Conservation (phyloP, 352 stramenopile genomes). For the Peronospora belbahrii region DNA sequence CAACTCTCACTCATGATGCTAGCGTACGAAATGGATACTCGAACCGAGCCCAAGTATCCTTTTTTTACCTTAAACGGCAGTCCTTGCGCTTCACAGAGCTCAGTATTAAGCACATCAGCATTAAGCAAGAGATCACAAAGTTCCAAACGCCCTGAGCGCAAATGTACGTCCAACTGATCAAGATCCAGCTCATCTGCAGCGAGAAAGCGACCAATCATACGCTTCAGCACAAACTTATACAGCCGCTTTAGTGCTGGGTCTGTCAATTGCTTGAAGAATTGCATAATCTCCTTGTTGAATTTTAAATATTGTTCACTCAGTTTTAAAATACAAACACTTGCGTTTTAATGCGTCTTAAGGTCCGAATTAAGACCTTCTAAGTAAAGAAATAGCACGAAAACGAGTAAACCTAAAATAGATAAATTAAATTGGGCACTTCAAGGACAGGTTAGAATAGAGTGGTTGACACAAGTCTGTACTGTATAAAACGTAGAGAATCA, state of each 20-base stretch:
- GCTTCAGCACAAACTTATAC: conserved; percentile 89
- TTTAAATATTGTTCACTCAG: conserved; percentile 5
- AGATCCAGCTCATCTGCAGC: conserved; percentile 75
- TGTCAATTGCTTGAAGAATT: conserved; percentile 86
- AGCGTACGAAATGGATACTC: conserved; percentile 77
- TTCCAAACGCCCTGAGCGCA: conserved; percentile 67
- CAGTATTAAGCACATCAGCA: conserved; percentile 68
- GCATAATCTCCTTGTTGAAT: conserved; percentile 35
- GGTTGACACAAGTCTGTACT: conserved; percentile 1
- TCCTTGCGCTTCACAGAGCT: conserved; percentile 57
- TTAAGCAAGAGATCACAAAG: conserved; percentile 79
- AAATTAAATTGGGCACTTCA: too few species aligned
- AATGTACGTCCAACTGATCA: conserved; percentile 80
- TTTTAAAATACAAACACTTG: conserved; percentile 1
- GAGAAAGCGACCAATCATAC: conserved; percentile 83
- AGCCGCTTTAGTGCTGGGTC: conserved; percentile 85
- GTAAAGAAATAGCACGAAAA: too few species aligned
- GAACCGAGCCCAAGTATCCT: conserved; percentile 78
- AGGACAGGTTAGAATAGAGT: conserved; percentile 1
- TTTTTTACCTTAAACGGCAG: conserved; percentile 83
- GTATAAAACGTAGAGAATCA: too few species aligned
- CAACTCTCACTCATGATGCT: conserved; percentile 87
- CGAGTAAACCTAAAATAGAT: too few species aligned
- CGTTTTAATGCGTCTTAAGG: too few species aligned
- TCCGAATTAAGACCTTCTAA: too few species aligned